These are phyloP conservation scores for Russula dissimulans DNA, from an alignment of 768 basidiomycete species.

Conservation along the genomic window DNA sequence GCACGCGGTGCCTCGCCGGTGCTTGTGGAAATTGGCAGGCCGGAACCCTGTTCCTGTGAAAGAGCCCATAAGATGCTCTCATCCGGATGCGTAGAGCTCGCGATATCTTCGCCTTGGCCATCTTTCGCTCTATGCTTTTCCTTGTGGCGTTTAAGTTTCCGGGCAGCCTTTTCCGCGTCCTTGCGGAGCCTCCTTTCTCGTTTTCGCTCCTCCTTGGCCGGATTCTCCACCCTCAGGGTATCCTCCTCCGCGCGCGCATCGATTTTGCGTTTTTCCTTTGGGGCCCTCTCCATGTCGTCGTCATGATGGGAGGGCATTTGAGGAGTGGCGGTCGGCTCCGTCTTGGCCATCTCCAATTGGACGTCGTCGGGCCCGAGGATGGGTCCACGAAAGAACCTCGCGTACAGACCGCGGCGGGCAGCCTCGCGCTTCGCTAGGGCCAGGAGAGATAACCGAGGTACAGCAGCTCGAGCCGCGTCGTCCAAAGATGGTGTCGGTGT, in stretches of 20 bases:
- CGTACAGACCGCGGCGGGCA: constrained; percentile 66
- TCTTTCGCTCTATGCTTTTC: constrained; percentile 3
- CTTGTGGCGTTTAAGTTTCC: constrained; percentile 9
- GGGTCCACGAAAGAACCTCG: constrained; percentile 74
- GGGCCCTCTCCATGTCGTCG: background rate
- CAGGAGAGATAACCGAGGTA: constrained; percentile 42
- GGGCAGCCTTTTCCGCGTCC: constrained; percentile 18
- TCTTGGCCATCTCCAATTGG: constrained; percentile 8
- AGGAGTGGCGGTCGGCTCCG: background rate
- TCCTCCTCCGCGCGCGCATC: background rate
- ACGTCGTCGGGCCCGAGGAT: constrained; percentile 43
- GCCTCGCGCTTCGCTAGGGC: constrained; percentile 67
- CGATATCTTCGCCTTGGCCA: background rate
- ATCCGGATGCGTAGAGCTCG: background rate
- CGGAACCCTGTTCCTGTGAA: background rate
- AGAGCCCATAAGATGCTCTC: background rate
- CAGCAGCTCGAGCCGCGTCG: constrained; percentile 19
- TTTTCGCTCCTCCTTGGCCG: constrained; percentile 8
- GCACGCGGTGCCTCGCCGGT: background rate
- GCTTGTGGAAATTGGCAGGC: background rate
- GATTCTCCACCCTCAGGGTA: background rate
- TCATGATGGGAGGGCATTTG: background rate
- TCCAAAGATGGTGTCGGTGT: constrained; percentile 36
- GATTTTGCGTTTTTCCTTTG: constrained; percentile 6
- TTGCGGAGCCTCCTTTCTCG: constrained; percentile 6